phyloP scores from a whole-genome alignment of 306 rosid genomes.

The Betula pendula region DNA sequence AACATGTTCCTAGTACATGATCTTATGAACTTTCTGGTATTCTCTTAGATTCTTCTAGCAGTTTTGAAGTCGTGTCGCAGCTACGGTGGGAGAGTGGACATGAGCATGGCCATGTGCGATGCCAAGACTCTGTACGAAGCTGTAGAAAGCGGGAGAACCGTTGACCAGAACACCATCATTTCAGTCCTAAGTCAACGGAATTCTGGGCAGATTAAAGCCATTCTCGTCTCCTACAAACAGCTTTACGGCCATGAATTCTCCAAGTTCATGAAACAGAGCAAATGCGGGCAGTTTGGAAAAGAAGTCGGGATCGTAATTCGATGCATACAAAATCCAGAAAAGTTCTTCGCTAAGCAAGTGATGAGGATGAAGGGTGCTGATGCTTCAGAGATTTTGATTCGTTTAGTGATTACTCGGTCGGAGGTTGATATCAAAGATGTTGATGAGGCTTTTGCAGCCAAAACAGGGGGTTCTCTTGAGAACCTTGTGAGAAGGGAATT shows the following conservation, averaged over 20 bases:
- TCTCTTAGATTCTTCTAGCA: slow-evolving; percentile 6
- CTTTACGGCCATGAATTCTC: slow-evolving; percentile 29
- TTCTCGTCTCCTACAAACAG: slow-evolving; percentile 21
- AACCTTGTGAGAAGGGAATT: slow-evolving; percentile 20
- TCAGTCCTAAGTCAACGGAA: slow-evolving; percentile 22
- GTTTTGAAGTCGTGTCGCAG: slow-evolving; percentile 19
- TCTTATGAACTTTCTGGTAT: not conserved
- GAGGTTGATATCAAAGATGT: slow-evolving; percentile 14
- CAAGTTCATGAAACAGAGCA: slow-evolving; percentile 21
- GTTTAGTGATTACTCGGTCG: slow-evolving; percentile 18
- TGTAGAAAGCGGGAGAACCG: slow-evolving; percentile 16
- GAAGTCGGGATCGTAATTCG: slow-evolving; percentile 17
- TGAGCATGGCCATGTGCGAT: slow-evolving; percentile 32
- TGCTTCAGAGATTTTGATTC: slow-evolving; percentile 13
- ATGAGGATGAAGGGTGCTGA: slow-evolving; percentile 24
- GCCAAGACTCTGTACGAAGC: slow-evolving; percentile 31
- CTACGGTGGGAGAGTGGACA: slow-evolving; percentile 25
- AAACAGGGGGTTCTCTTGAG: slow-evolving; percentile 23
- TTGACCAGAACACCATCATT: slow-evolving; percentile 21
- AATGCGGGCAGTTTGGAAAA: slow-evolving; percentile 33
- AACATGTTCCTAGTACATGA: not conserved
- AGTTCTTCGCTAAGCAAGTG: slow-evolving; percentile 23
- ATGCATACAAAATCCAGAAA: slow-evolving; percentile 20
- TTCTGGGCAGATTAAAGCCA: slow-evolving; percentile 17
- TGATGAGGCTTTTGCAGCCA: slow-evolving; percentile 9